Evolutionary conservation across 129 eudicot genomes (phyloP), one percentile per base, ranked within the genome.

Genomic region (Escallonia rubra): DNA sequence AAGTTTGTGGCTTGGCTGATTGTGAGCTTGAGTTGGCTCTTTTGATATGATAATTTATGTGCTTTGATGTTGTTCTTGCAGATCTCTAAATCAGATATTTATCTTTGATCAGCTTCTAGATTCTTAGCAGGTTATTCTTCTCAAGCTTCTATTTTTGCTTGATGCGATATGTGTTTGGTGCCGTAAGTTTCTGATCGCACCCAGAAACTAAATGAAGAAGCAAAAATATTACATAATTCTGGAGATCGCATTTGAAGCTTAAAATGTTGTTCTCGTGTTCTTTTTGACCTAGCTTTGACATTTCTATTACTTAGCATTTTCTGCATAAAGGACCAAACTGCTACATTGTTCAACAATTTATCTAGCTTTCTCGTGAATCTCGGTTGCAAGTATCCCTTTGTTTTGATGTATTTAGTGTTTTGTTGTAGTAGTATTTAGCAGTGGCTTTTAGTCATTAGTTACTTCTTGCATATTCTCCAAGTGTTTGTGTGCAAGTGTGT

Each of bases 91-190:
- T 66, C 42, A 66, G 67, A 14, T 70, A 13, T 38, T 52, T 8
- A 63, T 68, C 66, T 65, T 74, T 61, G 67, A 71, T 75, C 63
- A 68, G 64, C 63, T 73, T 66, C 61, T 64, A 57, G 74, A 57
- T 48, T 57, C 57, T 61, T 61, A 79, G 5, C 72, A 73, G 76
- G 72, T 73, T 8, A 53, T 71, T 49, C 66, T 65, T 59, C 51
- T 13, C 40, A n/a, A 38, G 38, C 9, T 61, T 34, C 53, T 42
- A 39, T 57, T 8, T 13, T 41, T 52, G 51, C 13, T 64, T 48
- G 39, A 43, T 10, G 6, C 8, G 39, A 64, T 73, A 48, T 64
- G 57, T 15, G 65, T 57, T 46, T 71, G 13, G 73, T 58, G 72
- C 60, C 70, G 52, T 34, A n/a, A 58, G 68, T 63, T 58, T 50